phyloP scores from a whole-genome alignment of 768 basidiomycete genomes.

The Tricholoma matsutake region DNA sequence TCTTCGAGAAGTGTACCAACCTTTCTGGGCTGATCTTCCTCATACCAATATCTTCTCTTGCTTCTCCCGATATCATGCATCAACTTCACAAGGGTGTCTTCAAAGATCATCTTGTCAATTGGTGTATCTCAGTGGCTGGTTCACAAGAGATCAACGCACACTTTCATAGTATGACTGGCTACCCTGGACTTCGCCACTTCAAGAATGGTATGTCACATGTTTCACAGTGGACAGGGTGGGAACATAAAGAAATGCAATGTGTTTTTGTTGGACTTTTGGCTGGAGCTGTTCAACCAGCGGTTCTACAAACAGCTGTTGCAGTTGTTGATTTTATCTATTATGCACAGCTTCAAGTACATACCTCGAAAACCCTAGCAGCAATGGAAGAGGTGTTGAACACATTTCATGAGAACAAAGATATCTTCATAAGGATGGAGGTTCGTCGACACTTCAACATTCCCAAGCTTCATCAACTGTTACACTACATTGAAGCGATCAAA shows the following conservation, averaged over 20 bases:
- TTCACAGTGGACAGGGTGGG: too few species aligned
- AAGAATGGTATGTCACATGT: too few species aligned
- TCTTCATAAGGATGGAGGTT: slow-evolving; percentile 19
- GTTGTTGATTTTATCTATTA: not conserved
- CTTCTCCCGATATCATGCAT: too few species aligned
- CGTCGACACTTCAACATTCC: slow-evolving; percentile 33
- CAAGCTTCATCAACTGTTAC: slow-evolving; percentile 29
- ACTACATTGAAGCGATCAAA: slow-evolving; percentile 27
- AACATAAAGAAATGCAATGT: slow-evolving; percentile 15
- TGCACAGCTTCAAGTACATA: slow-evolving; percentile 9
- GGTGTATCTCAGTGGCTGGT: too few species aligned
- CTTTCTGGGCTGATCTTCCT: too few species aligned
- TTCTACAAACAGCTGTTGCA: slow-evolving; percentile 18
- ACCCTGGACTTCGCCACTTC: too few species aligned
- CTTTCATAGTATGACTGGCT: too few species aligned
- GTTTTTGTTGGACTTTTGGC: slow-evolving; percentile 26
- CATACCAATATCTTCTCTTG: too few species aligned
- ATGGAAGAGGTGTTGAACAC: slow-evolving; percentile 16
- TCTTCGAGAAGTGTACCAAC: too few species aligned
- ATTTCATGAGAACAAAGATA: slow-evolving; percentile 26
- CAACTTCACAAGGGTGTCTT: too few species aligned
- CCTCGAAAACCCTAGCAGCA: slow-evolving; percentile 15
- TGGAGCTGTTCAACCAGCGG: slow-evolving; percentile 10
- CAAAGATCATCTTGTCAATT: too few species aligned
- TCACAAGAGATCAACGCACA: too few species aligned